A percentile compares a stretch with the other conserved stretches of the same genome.
phyloP scores from a whole-genome alignment of 2,329 filamentous ascomycete species.

The Aureobasidium vineae region DNA sequence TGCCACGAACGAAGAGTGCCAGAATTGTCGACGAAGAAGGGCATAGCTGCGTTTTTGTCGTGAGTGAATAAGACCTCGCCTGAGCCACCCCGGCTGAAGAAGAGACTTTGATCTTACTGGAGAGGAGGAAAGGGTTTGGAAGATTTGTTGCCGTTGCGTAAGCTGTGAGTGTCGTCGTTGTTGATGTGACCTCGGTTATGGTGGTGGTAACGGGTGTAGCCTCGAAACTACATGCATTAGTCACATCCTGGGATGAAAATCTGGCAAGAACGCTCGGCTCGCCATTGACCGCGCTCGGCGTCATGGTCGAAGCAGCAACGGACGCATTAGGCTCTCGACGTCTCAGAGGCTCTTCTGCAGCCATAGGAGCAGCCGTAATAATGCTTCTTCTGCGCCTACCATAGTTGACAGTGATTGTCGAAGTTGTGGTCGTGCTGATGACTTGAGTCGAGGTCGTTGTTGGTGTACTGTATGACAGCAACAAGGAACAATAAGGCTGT shows the following conservation, averaged over 20 bases:
- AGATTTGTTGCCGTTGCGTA: not conserved
- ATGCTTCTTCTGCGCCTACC: not conserved
- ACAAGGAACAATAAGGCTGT: constrained; percentile 20
- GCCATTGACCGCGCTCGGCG: not conserved
- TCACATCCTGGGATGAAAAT: not conserved
- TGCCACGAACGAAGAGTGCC: not conserved
- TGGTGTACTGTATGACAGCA: constrained; percentile 14
- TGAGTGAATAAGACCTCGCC: not conserved
- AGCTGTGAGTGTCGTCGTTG: constrained; percentile 15
- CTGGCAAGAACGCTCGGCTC: constrained; percentile 7
- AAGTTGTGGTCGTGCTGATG: constrained; percentile 15
- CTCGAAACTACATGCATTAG: constrained; percentile 9
- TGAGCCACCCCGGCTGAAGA: not conserved
- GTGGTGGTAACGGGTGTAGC: constrained; percentile 3
- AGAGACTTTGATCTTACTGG: not conserved
- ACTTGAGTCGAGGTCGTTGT: constrained; percentile 9
- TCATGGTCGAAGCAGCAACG: not conserved
- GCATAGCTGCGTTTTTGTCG: not conserved
- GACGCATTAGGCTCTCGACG: not conserved
- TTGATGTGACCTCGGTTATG: not conserved
- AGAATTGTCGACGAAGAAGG: not conserved
- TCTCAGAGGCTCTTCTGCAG: not conserved
- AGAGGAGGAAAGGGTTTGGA: not conserved
- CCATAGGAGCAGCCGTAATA: not conserved
- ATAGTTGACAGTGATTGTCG: constrained; percentile 10